Conservation (phyloP, 306 rosid species). For the Fragaria iinumae region DNA sequence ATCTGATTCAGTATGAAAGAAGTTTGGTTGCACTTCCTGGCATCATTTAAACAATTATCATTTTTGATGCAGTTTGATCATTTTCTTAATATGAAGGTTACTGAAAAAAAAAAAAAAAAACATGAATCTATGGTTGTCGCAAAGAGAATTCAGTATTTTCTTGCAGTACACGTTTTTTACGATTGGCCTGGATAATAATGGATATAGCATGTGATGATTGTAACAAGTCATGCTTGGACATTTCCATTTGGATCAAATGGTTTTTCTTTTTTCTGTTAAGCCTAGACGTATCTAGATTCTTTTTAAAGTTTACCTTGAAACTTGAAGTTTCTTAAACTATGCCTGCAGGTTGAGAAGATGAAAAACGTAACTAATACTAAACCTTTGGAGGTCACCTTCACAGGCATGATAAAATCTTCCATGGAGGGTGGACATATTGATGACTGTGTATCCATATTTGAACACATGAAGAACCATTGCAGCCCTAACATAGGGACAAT, state of each 20-base stretch:
- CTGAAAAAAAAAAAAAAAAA: constrained; percentile 3
- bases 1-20: constrained; percentile 8
- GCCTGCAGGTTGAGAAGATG: constrained; percentile 73
- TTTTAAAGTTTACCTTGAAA: background rate
- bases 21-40: background rate
- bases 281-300: background rate
- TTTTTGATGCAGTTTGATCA: background rate
- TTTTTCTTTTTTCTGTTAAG: background rate
- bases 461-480: constrained; percentile 63
- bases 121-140: background rate
- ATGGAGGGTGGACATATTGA: constrained; percentile 71
- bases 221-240: background rate
- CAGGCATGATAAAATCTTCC: constrained; percentile 84
- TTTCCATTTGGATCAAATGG: background rate
- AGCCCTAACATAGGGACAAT: constrained; percentile 76
- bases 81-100: background rate
- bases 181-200: background rate
- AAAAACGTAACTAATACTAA: constrained; percentile 48
- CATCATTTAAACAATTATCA: background rate
- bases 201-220: background rate
- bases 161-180: background rate
- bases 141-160: background rate
- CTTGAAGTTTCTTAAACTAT: constrained; percentile 25
- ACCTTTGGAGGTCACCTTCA: constrained; percentile 86
- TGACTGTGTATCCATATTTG: constrained; percentile 57